phyloP scores from a whole-genome alignment of 306 rosid species.

The Quercus berberidifolia region DNA sequence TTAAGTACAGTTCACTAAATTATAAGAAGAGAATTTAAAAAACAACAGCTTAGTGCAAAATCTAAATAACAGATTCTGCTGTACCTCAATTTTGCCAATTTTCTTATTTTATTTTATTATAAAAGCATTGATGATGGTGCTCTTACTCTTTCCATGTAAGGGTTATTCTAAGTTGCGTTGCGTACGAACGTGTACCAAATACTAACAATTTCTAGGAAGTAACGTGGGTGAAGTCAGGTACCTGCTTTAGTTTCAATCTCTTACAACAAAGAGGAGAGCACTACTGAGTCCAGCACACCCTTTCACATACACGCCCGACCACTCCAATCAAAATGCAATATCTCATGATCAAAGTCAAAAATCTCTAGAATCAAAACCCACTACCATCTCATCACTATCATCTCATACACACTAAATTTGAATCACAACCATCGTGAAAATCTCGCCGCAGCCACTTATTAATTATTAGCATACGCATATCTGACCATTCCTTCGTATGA shows the following conservation, averaged over 20 bases:
- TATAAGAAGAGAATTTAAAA: rapidly evolving
- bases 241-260: not conserved
- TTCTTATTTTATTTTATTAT: too few species aligned
- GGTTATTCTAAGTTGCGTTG: not conserved
- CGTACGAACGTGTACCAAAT: not conserved
- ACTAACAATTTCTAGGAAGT: constrained; percentile 6
- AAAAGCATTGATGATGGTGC: too few species aligned
- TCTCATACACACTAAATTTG: not conserved
- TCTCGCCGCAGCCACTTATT: not conserved
- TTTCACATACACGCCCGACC: too few species aligned
- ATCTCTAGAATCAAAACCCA: too few species aligned
- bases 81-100: too few species aligned
- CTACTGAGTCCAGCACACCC: not conserved
- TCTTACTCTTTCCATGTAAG: too few species aligned
- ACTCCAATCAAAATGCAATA: too few species aligned
- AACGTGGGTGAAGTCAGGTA: constrained; percentile 7
- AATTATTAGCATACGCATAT: not conserved
- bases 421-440: not conserved
- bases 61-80: too few species aligned
- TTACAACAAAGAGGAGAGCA: too few species aligned
- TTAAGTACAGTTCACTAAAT: rapidly evolving
- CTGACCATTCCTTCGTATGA: constrained; percentile 23
- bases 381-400: too few species aligned
- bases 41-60: rapidly evolving
- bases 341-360: too few species aligned